Conservation (phyloP, 805 yeast genomes). For the Myxozyma mucilagina region DNA sequence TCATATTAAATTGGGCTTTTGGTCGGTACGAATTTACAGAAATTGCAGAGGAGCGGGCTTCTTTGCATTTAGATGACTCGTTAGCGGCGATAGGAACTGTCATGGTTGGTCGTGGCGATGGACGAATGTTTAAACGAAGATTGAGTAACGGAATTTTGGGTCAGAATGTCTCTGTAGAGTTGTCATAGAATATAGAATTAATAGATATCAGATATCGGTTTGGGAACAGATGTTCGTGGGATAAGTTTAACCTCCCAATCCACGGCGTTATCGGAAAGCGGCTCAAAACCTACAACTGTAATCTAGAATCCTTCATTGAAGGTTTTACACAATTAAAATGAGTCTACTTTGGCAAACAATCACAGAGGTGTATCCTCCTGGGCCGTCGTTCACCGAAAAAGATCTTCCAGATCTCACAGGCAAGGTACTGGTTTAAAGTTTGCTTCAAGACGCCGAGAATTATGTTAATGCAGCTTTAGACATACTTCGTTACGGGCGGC, state of each 20-base stretch:
- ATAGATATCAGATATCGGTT: neutral
- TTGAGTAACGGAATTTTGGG: constrained; percentile 19
- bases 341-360: constrained; percentile 24
- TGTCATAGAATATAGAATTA: neutral
- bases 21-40: constrained; percentile 31
- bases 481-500: constrained; percentile 28
- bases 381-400: constrained; percentile 25
- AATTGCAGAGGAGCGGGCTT: constrained; percentile 12
- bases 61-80: constrained; percentile 9
- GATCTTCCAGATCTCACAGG: constrained; percentile 25
- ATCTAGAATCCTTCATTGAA: neutral
- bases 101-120: constrained; percentile 34
- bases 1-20: constrained; percentile 33
- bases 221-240: no score
- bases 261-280: neutral
- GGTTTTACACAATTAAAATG: neutral
- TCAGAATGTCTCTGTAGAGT: constrained; percentile 2
- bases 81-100: constrained; percentile 29
- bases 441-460: neutral
- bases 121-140: constrained; percentile 22
- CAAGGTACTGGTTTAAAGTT: constrained; percentile 5
- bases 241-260: neutral
- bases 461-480: neutral
- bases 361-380: constrained; percentile 27
- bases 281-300: neutral